Base-by-base conservation (phyloP, 768 basidiomycete species). In the Hysterangium stoloniferum region DNA sequence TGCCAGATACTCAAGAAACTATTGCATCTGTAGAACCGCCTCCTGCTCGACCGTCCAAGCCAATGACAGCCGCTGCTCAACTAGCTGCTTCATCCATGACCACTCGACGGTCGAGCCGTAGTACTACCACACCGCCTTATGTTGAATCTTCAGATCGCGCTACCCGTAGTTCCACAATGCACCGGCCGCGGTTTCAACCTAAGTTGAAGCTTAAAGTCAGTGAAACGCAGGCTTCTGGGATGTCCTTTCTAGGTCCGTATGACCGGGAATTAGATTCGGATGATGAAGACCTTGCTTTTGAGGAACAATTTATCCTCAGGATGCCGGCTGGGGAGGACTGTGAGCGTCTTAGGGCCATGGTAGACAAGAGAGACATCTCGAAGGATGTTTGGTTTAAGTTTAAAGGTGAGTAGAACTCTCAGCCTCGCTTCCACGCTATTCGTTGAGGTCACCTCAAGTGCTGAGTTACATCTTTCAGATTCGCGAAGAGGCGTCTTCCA, bases 311-410 rank as follows among this genome's bases (percentile, higher is more conserved):
- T 61, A 83, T 99, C 48, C 70, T 99, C 28, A 68, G 94, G 25
- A 80, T 98, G 74, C 90, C 89, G 0, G 78, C 84, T 7, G 89
- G 89, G 1, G 84, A 86, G 54, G 87, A 91, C 57, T 79, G 80
- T 51, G 85, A 91, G 33, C 81, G 72, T 59, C 60, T 95, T 53
- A 78, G 79, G 64, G 89, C 90, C 71, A 84, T 87, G 77, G 81
- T 93, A 29, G 76, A 80, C 45, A 68, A 81, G 44, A 76, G 91
- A 54, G 90, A 94, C 61, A 71, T 91, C 5, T 62, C 77, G 11
- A 82, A 83, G 58, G 94, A 94, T 58, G 81, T 87, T 11, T 97
- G 92, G 88, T 94, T 99, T 77, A 96, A 95, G 68, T 98, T 99
- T 65, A 91, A 96, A 70, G 93, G 93, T 91, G 59, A 40, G 65